A percentile compares a stretch with the other conserved stretches of the same genome.
These are phyloP conservation scores for Cardiospermum halicacabum DNA, from an alignment of 345 rosid species.

Conservation along the genomic window DNA sequence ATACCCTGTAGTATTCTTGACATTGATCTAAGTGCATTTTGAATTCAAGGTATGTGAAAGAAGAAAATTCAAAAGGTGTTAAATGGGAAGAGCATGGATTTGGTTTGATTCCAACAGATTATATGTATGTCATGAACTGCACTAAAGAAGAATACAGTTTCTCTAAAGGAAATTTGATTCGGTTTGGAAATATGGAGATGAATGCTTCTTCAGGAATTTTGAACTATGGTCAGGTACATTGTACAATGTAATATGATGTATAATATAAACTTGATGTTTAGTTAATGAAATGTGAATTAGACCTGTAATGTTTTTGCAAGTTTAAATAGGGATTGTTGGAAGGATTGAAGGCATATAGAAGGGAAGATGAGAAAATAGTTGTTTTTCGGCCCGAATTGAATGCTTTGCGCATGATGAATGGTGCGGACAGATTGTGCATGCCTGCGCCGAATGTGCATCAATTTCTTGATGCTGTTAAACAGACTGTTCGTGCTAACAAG, in stretches of 20 bases:
- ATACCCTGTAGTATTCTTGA: too few species aligned
- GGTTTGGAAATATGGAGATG: slow-evolving; percentile 38
- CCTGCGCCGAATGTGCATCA: slow-evolving; percentile 47
- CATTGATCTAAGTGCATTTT: too few species aligned
- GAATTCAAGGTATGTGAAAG: background rate
- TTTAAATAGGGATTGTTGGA: slow-evolving; percentile 28
- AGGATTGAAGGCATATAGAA: slow-evolving; percentile 30
- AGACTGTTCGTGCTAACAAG: slow-evolving; percentile 43
- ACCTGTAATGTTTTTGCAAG: background rate
- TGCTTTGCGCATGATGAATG: slow-evolving; percentile 35
- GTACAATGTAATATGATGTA: too few species aligned
- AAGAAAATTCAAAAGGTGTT: slow-evolving; percentile 9
- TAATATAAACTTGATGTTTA: background rate
- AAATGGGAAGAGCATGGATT: slow-evolving; percentile 40
- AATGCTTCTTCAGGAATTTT: slow-evolving; percentile 54
- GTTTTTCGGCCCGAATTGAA: slow-evolving; percentile 35
- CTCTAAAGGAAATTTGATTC: slow-evolving; percentile 27
- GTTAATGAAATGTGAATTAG: too few species aligned
- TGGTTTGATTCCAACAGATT: slow-evolving; percentile 24
- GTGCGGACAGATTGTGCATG: slow-evolving; percentile 59
- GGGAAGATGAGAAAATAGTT: slow-evolving; percentile 18
- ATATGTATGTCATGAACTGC: slow-evolving; percentile 33
- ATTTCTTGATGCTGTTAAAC: slow-evolving; percentile 49
- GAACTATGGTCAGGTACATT: slow-evolving; percentile 52
- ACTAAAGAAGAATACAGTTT: slow-evolving; percentile 25